Conservation (phyloP, 139 green algal species). For the Chlamydomonas incerta region DNA sequence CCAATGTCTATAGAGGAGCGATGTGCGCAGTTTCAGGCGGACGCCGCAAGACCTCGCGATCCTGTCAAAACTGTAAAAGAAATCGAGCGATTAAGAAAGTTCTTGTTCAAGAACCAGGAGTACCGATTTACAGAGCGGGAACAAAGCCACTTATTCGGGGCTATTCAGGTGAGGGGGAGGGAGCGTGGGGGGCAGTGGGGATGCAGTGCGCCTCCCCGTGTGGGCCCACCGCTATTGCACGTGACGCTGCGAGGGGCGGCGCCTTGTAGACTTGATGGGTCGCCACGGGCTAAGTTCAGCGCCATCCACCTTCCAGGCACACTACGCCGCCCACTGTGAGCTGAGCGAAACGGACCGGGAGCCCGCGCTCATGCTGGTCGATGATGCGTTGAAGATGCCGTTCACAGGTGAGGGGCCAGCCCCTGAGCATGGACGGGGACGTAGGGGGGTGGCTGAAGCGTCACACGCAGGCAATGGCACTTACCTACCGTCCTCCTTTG, state of each 20-base stretch:
- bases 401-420: not conserved
- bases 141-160: constrained; percentile 14
- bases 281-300: no score
- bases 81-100: constrained; percentile 14
- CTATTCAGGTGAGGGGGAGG: no score
- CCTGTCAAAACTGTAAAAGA: constrained; percentile 8
- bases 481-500: no score
- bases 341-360: not conserved
- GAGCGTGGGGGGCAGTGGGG: no score
- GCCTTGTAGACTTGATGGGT: no score
- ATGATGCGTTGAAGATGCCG: constrained; percentile 42
- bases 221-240: no score
- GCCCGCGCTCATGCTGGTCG: constrained; percentile 14
- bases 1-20: constrained; percentile 33
- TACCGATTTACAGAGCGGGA: constrained; percentile 44
- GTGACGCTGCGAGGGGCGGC: no score
- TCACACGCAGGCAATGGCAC: no score
- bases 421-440: no score
- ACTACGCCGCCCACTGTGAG: not conserved
- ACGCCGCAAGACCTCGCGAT: constrained; percentile 17
- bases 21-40: constrained; percentile 21
- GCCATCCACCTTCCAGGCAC: no score
- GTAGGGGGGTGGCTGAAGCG: no score
- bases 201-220: no score
- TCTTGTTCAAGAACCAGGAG: constrained; percentile 42